Percentiles rank a stretch among this genome's conserved stretches.
Evolutionary conservation across 352 stramenopile genomes (phyloP).

Genomic region (Aphanomyces euteiches): DNA sequence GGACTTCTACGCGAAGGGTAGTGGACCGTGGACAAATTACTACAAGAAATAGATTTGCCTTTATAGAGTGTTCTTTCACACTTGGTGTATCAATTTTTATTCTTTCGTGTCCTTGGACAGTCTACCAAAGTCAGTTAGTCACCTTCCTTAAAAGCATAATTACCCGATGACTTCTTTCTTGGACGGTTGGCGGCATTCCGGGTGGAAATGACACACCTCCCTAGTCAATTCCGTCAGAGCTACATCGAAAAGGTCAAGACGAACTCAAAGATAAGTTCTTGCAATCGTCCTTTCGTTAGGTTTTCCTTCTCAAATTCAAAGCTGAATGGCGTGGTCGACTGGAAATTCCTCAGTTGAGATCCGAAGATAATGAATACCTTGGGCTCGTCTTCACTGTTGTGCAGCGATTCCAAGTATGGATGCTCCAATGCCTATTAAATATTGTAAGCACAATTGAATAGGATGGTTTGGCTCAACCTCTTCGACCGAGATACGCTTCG

Average conservation of each 20-base stretch:
- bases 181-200: not conserved
- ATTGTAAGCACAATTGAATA: not conserved
- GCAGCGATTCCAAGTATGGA: slow-evolving; percentile 87
- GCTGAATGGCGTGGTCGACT: slow-evolving; percentile 58
- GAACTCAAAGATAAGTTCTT: slow-evolving; percentile 86
- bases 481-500: slow-evolving; percentile 89
- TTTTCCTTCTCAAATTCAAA: slow-evolving; percentile 89
- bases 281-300: slow-evolving; percentile 69
- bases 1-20: slow-evolving; percentile 98
- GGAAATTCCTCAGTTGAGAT: not conserved
- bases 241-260: slow-evolving; percentile 13
- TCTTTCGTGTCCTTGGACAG: too few species aligned
- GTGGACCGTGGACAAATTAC: slow-evolving; percentile 97
- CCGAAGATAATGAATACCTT: slow-evolving; percentile 37
- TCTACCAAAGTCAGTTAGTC: too few species aligned
- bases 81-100: too few species aligned
- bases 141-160: too few species aligned
- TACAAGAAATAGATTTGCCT: slow-evolving; percentile 42
- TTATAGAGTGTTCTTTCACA: too few species aligned
- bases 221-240: not conserved
- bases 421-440: slow-evolving; percentile 68
- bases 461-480: slow-evolving; percentile 35
- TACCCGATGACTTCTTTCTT: too few species aligned
- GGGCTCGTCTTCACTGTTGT: slow-evolving; percentile 91
- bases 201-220: slow-evolving; percentile 30